Evolutionary conservation across 2,329 filamentous ascomycete species (phyloP), one percentile per base, ranked within the genome.

Genomic region (Botrytis tulipae): DNA sequence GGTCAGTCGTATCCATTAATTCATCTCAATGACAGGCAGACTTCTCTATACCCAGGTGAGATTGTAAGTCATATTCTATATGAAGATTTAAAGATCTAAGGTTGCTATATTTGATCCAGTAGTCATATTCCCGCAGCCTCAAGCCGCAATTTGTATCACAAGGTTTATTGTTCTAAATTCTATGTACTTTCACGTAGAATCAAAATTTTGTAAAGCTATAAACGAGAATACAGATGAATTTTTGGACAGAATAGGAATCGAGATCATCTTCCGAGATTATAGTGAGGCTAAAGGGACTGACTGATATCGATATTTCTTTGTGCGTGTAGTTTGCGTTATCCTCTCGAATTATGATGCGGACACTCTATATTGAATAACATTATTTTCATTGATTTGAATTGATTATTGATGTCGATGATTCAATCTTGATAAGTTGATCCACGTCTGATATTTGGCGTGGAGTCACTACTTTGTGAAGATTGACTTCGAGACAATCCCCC

Each of bases 301-400:
- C 32, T 0, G 12, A 46, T 44, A 12, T 37, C 3, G 4, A 10
- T 0, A n/a, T 51, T 67, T 3, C 10, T 12, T 1, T 3, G 7
- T 37, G 22, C 62, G 32, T 51, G 20, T 8, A 42, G 5, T 25
- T 6, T 9, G 20, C 3, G 3, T 8, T 37, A 3, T 18, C 42
- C 1, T 6, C 29, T 25, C 6, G 25, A 35, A 37, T 20, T 22
- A 6, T 25, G 9, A 65, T 48, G 8, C 62, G 5, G 20, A 35
- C 7, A 5, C 22, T 4, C 29, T 65, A 46, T 20, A 25, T 18
- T 9, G 3, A 42, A 18, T 1, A 37, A 62, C 9, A n/a, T 7
- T 14, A 18, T 14, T 2, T 42, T 46, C 18, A 9, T 46, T 44
- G 4, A 18, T 2, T 18, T 42, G 0, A 3, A 9, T n/a, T 25